Base-by-base conservation (phyloP, 768 basidiomycete species). In the Lepiota subincarnata region DNA sequence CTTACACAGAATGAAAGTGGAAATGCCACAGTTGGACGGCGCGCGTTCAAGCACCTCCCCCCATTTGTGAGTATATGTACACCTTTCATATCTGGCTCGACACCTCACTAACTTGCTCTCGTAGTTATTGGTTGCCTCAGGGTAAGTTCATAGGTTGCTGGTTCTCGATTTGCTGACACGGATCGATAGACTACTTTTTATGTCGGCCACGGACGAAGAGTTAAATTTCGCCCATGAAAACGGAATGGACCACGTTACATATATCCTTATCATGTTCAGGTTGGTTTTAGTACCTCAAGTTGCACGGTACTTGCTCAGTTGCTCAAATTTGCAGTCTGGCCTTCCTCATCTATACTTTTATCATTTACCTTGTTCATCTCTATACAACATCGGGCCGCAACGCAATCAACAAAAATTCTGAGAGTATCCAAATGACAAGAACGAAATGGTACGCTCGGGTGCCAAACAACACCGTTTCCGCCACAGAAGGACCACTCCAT, bases 181-280 rank as follows among this genome's bases (percentile, higher is more conserved):
- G 5, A 24, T 5, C 5, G 51, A n/a, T 53, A 88, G 90, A 5
- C 68, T 93, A 2, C 69, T 92, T 14, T 97, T 98, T 11, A 31
- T 31, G 83, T 89, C 88, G 12, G 95, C 87, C 0, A 97, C 95
- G 0, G 92, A 98, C 31, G 31, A 31, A 31, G 31, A 96, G 66
- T 71, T 96, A 24, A 62, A 77, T 20, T 88, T 77, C 56, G 80
- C 87, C 3, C 76, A 90, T 57, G 80, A 80, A 11, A 73, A 71
- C 16, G 86, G 80, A 39, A 91, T 96, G 83, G 94, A 96, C 65
- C 91, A 93, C 62, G 92, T 94, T 54, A 93, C 93, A 0, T 96
- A 95, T 62, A 76, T 88, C 35, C 76, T 94, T 14, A 86, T 89
- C 64, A 86, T 92, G 77, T 86, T 84, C 72, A 87, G 87, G 89